Evolutionary conservation across 176 grass and related monocot species (phyloP).

Genomic region (Eleusine indica): DNA sequence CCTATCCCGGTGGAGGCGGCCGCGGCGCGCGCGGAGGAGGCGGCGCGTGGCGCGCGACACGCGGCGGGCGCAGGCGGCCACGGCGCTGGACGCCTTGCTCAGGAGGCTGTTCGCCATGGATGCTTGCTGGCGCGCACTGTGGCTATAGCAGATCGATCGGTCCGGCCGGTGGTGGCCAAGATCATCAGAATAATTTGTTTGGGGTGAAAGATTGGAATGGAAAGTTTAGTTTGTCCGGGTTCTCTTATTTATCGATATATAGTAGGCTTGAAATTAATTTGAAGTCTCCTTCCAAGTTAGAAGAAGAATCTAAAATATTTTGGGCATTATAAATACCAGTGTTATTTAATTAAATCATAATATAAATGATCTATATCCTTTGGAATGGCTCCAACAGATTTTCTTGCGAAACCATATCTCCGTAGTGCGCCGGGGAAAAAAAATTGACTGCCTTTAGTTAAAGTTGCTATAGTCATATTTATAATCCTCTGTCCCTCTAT

Average conservation of each 20-base stretch:
- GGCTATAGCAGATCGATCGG: neutral
- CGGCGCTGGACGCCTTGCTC: slow-evolving; percentile 33
- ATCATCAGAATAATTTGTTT: neutral
- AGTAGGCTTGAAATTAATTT: neutral
- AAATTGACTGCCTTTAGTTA: neutral
- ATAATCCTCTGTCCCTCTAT: neutral
- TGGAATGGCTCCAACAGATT: neutral
- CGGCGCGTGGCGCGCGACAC: slow-evolving; percentile 42
- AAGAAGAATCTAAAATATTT: slow-evolving; percentile 4
- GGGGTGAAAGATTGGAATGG: neutral
- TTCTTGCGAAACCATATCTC: neutral
- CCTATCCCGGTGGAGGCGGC: neutral
- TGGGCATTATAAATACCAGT: neutral
- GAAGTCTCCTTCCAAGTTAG: neutral
- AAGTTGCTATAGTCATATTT: neutral
- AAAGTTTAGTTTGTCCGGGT: neutral
- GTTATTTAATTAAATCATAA: neutral
- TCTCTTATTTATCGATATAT: neutral
- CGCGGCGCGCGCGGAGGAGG: slow-evolving; percentile 31
- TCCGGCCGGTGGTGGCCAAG: neutral
- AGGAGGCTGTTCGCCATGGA: slow-evolving; percentile 16
- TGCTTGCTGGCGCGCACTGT: neutral
- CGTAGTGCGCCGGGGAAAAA: neutral
- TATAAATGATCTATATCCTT: neutral
- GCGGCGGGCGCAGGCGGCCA: slow-evolving; percentile 32